Conservation (phyloP, 257 asterid genomes). For the Nicotiana undulata region DNA sequence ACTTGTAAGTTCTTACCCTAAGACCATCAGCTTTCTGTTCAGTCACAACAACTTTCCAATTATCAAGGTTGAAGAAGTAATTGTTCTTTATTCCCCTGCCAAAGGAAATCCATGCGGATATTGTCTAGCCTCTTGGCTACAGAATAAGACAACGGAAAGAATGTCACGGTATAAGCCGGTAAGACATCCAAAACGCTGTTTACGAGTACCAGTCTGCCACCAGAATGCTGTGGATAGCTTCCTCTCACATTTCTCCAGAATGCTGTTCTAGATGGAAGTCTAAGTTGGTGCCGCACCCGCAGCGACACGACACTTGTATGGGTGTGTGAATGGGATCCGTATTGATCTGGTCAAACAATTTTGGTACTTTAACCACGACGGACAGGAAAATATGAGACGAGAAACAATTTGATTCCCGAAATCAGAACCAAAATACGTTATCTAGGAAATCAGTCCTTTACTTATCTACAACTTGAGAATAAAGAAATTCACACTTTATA, state of each 20-base stretch:
- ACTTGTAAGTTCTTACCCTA: neutral
- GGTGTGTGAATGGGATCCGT: too few species aligned
- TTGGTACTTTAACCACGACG: too few species aligned
- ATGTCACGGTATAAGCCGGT: neutral
- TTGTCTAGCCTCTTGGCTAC: neutral
- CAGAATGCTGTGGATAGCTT: neutral
- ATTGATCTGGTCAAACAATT: too few species aligned
- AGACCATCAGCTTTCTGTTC: neutral
- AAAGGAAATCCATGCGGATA: neutral
- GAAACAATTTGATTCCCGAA: too few species aligned
- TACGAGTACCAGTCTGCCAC: neutral
- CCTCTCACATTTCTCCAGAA: neutral
- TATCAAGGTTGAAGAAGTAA: too few species aligned
- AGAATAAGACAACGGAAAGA: neutral
- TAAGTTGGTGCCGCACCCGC: too few species aligned
- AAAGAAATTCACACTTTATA: too few species aligned
- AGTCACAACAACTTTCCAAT: neutral
- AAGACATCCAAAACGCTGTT: neutral
- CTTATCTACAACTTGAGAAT: too few species aligned
- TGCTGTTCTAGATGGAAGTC: neutral
- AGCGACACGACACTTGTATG: too few species aligned
- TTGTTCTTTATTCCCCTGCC: neutral
- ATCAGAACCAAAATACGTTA: too few species aligned
- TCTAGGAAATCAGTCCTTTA: too few species aligned
- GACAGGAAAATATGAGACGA: too few species aligned